A percentile compares a stretch with the other conserved stretches of the same genome.
Conservation (phyloP, 371 early-diverging fungal species). For the Catenaria anguillulae region DNA sequence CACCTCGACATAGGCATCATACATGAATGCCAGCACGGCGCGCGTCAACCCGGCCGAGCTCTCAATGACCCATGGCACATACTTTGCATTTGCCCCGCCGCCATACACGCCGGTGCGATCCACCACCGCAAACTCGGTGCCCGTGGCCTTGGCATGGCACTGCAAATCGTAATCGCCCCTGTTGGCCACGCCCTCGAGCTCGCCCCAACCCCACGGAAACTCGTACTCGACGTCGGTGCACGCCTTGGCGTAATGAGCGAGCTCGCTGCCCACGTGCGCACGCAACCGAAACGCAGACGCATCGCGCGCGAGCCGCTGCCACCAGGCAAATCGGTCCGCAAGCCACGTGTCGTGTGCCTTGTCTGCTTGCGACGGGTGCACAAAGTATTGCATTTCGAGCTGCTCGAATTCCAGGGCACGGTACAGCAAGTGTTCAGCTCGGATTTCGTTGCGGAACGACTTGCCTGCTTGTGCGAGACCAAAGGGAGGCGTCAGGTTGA, state of each 20-base stretch:
- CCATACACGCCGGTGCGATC: constrained; percentile 15
- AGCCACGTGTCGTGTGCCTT: constrained; percentile 41
- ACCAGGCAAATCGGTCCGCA: constrained; percentile 38
- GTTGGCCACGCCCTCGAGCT: constrained; percentile 51
- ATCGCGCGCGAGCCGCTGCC: constrained; percentile 36
- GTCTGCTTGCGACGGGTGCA: constrained; percentile 34
- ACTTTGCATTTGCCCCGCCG: too few species aligned
- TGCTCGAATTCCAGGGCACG: constrained; percentile 58
- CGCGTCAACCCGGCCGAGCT: constrained; percentile 51
- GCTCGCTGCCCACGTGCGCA: constrained; percentile 34
- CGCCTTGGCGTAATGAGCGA: constrained; percentile 51
- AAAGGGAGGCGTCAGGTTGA: constrained; percentile 45
- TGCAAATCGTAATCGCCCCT: constrained; percentile 46
- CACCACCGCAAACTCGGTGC: constrained; percentile 18
- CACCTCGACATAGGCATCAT: constrained; percentile 41
- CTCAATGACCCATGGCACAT: constrained; percentile 46
- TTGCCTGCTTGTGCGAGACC: constrained; percentile 57
- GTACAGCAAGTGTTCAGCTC: constrained; percentile 49
- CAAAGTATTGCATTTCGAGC: constrained; percentile 52
- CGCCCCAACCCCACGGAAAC: constrained; percentile 63
- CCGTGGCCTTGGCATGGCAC: constrained; percentile 39
- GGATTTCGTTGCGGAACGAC: constrained; percentile 53
- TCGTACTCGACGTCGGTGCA: constrained; percentile 49
- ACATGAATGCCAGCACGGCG: constrained; percentile 43
- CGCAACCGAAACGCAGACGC: constrained; percentile 37